A percentile compares a stretch with the other conserved stretches of the same genome.
Evolutionary conservation across 75 land plant genomes (phyloP).

Genomic region (Chamaecyparis obtusa): DNA sequence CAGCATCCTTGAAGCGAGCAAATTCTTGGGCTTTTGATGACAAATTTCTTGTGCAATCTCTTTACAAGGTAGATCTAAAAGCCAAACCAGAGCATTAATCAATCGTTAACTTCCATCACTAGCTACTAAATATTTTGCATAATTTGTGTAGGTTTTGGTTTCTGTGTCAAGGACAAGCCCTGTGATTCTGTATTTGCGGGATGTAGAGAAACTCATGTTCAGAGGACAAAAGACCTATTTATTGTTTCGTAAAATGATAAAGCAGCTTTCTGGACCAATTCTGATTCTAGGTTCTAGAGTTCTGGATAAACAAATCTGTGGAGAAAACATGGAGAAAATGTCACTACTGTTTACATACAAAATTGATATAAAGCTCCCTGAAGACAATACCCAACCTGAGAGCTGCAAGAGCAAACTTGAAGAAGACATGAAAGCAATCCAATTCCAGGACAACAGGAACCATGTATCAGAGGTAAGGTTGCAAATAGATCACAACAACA

Average conservation of each 20-base stretch:
- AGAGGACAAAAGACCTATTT: conserved; percentile 54
- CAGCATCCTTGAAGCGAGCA: conserved; percentile 43
- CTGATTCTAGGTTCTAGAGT: conserved; percentile 73
- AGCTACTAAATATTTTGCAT: background rate
- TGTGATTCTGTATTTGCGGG: conserved; percentile 73
- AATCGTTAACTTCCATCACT: background rate
- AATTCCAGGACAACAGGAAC: conserved; percentile 74
- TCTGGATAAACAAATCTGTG: conserved; percentile 28
- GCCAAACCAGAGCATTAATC: background rate
- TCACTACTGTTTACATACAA: conserved; percentile 64
- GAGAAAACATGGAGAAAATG: conserved; percentile 52
- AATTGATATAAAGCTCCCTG: conserved; percentile 73
- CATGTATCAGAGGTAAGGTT: conserved; percentile 67
- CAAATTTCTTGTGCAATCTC: conserved; percentile 58
- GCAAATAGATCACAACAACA: background rate
- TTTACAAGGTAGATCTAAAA: conserved; percentile 39
- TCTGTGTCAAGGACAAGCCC: conserved; percentile 56
- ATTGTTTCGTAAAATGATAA: conserved; percentile 66
- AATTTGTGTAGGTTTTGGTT: conserved; percentile 53
- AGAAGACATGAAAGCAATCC: conserved; percentile 85
- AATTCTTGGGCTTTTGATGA: conserved; percentile 84
- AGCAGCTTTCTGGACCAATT: conserved; percentile 62
- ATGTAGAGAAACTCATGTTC: conserved; percentile 66
- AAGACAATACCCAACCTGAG: conserved; percentile 63
- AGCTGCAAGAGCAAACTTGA: conserved; percentile 83